These are phyloP conservation scores for Lycium ferocissimum DNA, from an alignment of 257 asterid species.

Conservation along the genomic window DNA sequence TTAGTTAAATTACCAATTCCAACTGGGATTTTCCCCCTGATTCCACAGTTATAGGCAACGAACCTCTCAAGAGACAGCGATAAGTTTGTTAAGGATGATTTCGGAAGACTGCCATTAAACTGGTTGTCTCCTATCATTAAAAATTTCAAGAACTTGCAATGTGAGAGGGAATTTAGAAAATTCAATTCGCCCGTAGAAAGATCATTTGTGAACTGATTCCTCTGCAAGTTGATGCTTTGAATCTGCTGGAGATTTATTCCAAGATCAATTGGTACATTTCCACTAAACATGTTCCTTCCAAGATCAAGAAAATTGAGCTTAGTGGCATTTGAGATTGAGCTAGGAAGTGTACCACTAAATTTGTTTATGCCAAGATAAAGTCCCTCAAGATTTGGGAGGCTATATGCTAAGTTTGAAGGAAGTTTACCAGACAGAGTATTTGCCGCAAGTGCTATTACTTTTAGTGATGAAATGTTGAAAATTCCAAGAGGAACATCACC, in stretches of 20 bases:
- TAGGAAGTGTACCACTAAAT: constrained; percentile 36
- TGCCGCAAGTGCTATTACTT: background rate
- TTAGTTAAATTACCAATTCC: constrained; percentile 33
- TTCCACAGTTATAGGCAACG: background rate
- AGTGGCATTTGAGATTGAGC: constrained; percentile 34
- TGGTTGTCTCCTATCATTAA: background rate
- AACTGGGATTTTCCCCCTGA: constrained; percentile 35
- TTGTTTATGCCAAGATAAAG: constrained; percentile 17
- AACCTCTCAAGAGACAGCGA: constrained; percentile 1
- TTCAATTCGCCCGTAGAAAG: constrained; percentile 18
- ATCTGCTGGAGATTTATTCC: constrained; percentile 30
- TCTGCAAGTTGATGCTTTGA: background rate
- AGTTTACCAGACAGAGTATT: constrained; percentile 33
- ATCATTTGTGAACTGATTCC: constrained; percentile 28
- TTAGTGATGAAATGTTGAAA: constrained; percentile 34
- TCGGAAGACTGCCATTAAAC: constrained; percentile 35
- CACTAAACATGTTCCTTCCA: constrained; percentile 25
- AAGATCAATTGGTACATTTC: constrained; percentile 31
- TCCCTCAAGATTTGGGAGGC: constrained; percentile 27
- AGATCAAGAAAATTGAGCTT: constrained; percentile 14
- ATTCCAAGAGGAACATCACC: constrained; percentile 34
- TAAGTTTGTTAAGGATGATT: constrained; percentile 14
- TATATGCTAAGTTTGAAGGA: constrained; percentile 29
- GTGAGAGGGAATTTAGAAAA: constrained; percentile 27
- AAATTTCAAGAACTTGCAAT: background rate